Base-by-base conservation (phyloP, 495 filamentous ascomycete species). In the Xanthoparmelia taractica region DNA sequence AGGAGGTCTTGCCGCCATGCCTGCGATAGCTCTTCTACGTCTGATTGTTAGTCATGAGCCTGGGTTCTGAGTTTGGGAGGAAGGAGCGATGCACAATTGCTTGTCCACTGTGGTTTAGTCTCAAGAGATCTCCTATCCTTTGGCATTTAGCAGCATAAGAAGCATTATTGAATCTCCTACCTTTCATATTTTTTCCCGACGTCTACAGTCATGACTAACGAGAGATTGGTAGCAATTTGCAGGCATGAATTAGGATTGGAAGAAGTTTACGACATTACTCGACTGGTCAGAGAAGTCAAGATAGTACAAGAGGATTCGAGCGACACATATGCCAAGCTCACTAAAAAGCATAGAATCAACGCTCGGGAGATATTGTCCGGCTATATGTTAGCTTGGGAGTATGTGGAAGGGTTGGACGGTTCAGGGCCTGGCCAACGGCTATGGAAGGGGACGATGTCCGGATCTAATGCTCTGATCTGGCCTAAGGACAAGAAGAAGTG, bases 321-420 rank as follows among this genome's bases (percentile, higher is more conserved):
- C 15, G 48, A 52, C 6, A 31, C 25, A 18, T 31, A 52, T 31
- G 13, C 48, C 27, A 29, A 1, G 27, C 48, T 52, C 48, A 52
- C 25, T 18, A 52, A 31, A 17, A 10, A 52, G 25, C 11, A 31
- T 5, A 52, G 25, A 52, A 8, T 29, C 13, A 31, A 31, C 0
- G 48, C 48, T 52, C 25, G 48, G 48, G 48, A 52, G 15, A 52
- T 31, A 52, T 2, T 52, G 25, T 52, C 48, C 48, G 48, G 25
- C 25, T 52, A 17, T 18, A 52, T 52, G 48, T 31, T 52, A 18
- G 48, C 48, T 29, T 52, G 25, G 25, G 48, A 52, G 5, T 52
- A 52, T 18, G 27, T 31, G 27, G 48, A 52, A 52, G 25, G 18
- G 25, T 1, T 29, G 48, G 48, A 52, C 11, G 47, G 25, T 15